Conservation (phyloP, 2,329 filamentous ascomycete genomes). For the Cladosporium sphaerospermum region DNA sequence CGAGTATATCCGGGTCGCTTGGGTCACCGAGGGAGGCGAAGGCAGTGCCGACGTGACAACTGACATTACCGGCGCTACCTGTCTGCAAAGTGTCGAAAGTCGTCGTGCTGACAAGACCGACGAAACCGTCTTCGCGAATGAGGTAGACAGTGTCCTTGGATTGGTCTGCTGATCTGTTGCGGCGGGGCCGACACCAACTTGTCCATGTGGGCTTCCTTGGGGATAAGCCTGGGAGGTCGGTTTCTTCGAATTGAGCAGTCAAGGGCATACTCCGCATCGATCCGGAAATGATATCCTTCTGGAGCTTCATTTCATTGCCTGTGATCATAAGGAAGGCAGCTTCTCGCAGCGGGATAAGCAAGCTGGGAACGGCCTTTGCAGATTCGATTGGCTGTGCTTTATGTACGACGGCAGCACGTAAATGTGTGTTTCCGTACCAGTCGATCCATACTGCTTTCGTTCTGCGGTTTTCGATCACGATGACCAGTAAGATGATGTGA, state of each 20-base stretch:
- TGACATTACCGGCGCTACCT: conserved; percentile 55
- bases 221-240: conserved; percentile 20
- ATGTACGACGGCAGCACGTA: conserved; percentile 19
- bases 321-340: conserved; percentile 37
- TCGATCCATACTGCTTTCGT: conserved; percentile 35
- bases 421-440: conserved; percentile 23
- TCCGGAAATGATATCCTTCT: conserved; percentile 37
- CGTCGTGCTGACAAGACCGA: conserved; percentile 66
- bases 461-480: conserved; percentile 40
- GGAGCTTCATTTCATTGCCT: conserved; percentile 32
- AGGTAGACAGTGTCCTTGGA: conserved; percentile 76
- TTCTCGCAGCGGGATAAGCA: conserved; percentile 37
- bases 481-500: conserved; percentile 69
- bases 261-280: conserved; percentile 18
- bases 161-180: conserved; percentile 56
- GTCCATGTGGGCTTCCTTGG: conserved; percentile 52
- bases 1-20: conserved; percentile 66
- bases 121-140: conserved; percentile 76
- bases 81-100: conserved; percentile 45
- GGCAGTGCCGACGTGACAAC: conserved; percentile 70
- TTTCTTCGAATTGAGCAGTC: neutral
- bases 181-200: conserved; percentile 73
- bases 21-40: conserved; percentile 64
- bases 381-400: conserved; percentile 21
- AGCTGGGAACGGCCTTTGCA: conserved; percentile 24